Evolutionary conservation across 495 filamentous ascomycete genomes (phyloP).

Genomic region (Chaetomium cochliodes): DNA sequence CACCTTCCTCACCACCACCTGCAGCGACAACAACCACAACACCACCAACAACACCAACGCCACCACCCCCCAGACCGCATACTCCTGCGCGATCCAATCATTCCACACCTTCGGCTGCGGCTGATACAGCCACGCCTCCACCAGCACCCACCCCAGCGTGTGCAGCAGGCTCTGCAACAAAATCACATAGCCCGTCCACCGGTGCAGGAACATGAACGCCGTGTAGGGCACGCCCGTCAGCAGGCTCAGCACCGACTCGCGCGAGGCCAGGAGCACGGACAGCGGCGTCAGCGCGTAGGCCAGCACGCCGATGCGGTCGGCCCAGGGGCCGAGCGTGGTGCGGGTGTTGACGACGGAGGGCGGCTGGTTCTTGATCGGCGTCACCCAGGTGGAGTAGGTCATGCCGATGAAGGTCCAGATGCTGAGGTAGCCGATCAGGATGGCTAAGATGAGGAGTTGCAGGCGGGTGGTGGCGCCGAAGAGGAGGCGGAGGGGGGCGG

Average conservation of each 20-base stretch:
- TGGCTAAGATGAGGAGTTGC: conserved; percentile 43
- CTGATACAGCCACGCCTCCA: conserved; percentile 61
- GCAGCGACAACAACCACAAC: conserved; percentile 54
- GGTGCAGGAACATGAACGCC: conserved; percentile 67
- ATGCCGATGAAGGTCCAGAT: conserved; percentile 64
- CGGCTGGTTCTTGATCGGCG: conserved; percentile 51
- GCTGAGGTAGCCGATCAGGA: conserved; percentile 54
- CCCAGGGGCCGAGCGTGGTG: conserved; percentile 58
- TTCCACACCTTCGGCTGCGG: conserved; percentile 58
- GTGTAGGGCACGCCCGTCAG: conserved; percentile 66
- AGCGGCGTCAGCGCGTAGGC: conserved; percentile 68
- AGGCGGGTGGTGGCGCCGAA: conserved; percentile 46
- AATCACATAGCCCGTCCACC: conserved; percentile 64
- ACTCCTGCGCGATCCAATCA: conserved; percentile 53
- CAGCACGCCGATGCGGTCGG: conserved; percentile 60
- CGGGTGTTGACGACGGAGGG: conserved; percentile 53
- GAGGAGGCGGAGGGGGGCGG: conserved; percentile 30
- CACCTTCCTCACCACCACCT: conserved; percentile 50
- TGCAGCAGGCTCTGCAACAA: conserved; percentile 60
- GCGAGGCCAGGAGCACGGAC: conserved; percentile 56
- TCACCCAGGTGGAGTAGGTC: conserved; percentile 58
- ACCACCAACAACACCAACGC: conserved; percentile 59
- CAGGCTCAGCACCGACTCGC: conserved; percentile 60
- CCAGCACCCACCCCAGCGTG: conserved; percentile 63
- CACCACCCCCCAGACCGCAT: conserved; percentile 65